Conservation (phyloP, 257 asterid species). For the Ligustrum vulgare region DNA sequence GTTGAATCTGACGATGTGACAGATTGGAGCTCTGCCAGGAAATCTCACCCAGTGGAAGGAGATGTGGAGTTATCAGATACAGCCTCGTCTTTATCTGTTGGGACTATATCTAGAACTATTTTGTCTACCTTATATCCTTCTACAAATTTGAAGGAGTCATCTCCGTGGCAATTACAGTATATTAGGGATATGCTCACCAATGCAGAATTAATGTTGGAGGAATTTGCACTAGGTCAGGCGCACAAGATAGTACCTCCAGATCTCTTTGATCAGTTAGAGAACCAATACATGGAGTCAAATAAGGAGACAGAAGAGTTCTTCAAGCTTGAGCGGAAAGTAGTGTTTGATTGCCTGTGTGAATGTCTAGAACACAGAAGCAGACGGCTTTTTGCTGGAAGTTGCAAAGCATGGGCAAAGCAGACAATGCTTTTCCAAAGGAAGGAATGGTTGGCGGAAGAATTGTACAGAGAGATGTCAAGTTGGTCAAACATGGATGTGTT, state of each 20-base stretch:
- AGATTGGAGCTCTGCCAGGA: constrained; percentile 46
- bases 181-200: constrained; percentile 45
- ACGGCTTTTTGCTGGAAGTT: constrained; percentile 44
- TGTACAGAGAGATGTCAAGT: constrained; percentile 70
- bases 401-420: constrained; percentile 61
- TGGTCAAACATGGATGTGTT: constrained; percentile 68
- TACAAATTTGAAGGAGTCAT: constrained; percentile 38
- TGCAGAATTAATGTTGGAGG: constrained; percentile 51
- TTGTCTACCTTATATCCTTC: constrained; percentile 32
- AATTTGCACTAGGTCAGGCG: constrained; percentile 60
- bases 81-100: constrained; percentile 64
- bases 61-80: constrained; percentile 74
- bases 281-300: constrained; percentile 37
- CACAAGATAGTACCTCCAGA: constrained; percentile 54
- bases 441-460: constrained; percentile 67
- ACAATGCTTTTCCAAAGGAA: constrained; percentile 33
- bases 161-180: constrained; percentile 64
- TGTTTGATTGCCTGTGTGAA: constrained; percentile 71
- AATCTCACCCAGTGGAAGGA: constrained; percentile 38
- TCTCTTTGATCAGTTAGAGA: constrained; percentile 63
- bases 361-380: constrained; percentile 51
- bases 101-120: constrained; percentile 40
- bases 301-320: constrained; percentile 44
- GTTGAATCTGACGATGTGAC: constrained; percentile 46
- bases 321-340: constrained; percentile 49